Conservation (phyloP, 768 basidiomycete species). For the Nidula microcarpa region DNA sequence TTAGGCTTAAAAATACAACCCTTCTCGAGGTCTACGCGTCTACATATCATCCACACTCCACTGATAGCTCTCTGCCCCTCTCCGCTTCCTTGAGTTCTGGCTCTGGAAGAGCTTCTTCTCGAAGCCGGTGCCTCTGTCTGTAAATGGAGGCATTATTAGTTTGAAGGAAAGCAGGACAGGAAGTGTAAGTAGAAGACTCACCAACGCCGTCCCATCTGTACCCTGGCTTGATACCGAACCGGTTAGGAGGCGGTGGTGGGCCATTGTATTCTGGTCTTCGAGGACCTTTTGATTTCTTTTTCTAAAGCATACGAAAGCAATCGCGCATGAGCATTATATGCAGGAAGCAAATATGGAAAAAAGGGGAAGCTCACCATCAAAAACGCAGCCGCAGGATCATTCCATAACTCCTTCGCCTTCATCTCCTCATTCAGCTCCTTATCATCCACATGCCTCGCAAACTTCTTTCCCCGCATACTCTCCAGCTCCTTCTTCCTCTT, state of each 20-base stretch:
- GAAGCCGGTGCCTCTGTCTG: conserved; percentile 91
- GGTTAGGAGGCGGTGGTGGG: conserved; percentile 88
- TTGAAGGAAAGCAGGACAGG: not conserved
- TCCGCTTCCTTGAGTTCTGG: conserved; percentile 71
- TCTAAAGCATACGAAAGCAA: conserved; percentile 40
- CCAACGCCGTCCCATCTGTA: conserved; percentile 99
- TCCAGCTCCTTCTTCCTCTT: conserved; percentile 61
- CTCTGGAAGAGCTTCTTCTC: conserved; percentile 91
- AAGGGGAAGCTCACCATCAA: conserved; percentile 58
- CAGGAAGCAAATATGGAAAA: not conserved
- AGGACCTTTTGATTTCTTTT: conserved; percentile 72
- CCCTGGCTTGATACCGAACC: conserved; percentile 93
- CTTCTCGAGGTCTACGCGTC: conserved; percentile 1
- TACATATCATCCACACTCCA: conserved; percentile 97
- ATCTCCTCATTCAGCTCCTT: conserved; percentile 80
- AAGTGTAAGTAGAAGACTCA: conserved; percentile 30
- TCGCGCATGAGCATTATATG: not conserved
- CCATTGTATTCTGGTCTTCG: conserved; percentile 83
- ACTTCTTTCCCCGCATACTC: conserved; percentile 58
- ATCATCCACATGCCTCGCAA: conserved; percentile 83
- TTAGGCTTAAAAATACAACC: not conserved
- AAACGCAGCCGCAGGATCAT: conserved; percentile 97
- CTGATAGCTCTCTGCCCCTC: conserved; percentile 67
- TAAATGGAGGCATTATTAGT: not conserved
- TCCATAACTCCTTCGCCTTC: conserved; percentile 83